Base-by-base conservation (phyloP, 192 early-diverging fungal species). In the Backusella mclennaniae region DNA sequence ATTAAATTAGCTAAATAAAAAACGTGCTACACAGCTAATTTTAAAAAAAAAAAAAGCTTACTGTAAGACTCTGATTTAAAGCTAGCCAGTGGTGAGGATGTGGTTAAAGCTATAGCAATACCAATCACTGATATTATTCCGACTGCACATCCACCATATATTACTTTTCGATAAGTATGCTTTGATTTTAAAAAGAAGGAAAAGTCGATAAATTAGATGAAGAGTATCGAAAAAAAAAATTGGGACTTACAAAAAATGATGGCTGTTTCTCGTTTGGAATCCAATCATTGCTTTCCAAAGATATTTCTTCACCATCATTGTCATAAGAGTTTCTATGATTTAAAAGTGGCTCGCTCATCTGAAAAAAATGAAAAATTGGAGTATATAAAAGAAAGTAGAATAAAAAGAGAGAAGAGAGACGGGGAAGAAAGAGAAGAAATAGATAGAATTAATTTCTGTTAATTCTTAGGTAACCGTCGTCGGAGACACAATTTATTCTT, bases 271-370 rank as follows among this genome's bases (percentile, higher is more conserved):
- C 68, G 36, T 6, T 69, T 38, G 36, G 38, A 69, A 41, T 36
- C 68, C 68, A 69, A 41, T 36, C 38, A 17, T 69, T 39, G 26
- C 23, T 63, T 2, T 69, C 67, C 35, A 69, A 67, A 33, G 66
- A 67, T 14, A 67, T 69, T 11, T 69, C 67, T 69, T 69, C 67
- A n/a, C 35, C 35, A 23, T 35, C 56, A 14, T 29, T 23, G 8
- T 63, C 56, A 63, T 29, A 63, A 63, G 56, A 63, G 11, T 63
- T 63, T 63, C 26, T 63, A 12, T 26, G 36, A 11, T 69, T 69
- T 12, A 69, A 69, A 69, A 69, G 68, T 26, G 68, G 35, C 21
- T 69, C 35, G 35, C 68, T 69, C 68, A 69, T 69, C 3, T 36
- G 2, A 29, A 29, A 14, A 63, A 63, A 12, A 63, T 8, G 38